Percentiles rank a stretch among this genome's conserved stretches.
phyloP scores from a whole-genome alignment of 352 stramenopile species.

The Pythium sp. region DNA sequence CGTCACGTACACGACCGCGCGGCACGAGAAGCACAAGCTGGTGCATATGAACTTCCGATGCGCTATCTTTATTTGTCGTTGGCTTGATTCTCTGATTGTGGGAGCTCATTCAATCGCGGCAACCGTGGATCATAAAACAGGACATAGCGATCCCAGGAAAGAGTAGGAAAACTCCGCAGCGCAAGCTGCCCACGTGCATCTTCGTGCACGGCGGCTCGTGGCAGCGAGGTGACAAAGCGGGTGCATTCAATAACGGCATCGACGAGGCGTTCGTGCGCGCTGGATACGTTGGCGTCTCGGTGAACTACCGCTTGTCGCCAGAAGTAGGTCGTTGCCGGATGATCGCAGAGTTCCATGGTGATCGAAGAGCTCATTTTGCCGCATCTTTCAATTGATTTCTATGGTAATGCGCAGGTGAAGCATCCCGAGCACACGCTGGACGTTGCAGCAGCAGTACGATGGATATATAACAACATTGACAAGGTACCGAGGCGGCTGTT shows the following conservation, averaged over 20 bases:
- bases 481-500: constrained; percentile 34
- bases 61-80: not conserved
- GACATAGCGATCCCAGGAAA: constrained; percentile 60
- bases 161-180: constrained; percentile 14
- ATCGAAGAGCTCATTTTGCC: not conserved
- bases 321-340: constrained; percentile 32
- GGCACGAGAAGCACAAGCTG: constrained; percentile 50
- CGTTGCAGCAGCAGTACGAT: constrained; percentile 54
- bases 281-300: constrained; percentile 54
- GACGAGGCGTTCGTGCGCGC: constrained; percentile 52
- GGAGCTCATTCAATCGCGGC: not conserved
- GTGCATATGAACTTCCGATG: constrained; percentile 12
- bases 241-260: constrained; percentile 58
- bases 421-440: constrained; percentile 73
- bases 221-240: constrained; percentile 81
- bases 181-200: constrained; percentile 60
- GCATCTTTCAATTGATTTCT: not conserved
- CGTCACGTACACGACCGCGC: constrained; percentile 45
- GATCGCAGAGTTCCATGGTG: not conserved
- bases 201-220: constrained; percentile 85
- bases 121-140: constrained; percentile 12
- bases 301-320: constrained; percentile 83
- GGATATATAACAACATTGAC: constrained; percentile 61
- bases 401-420: constrained; percentile 22
- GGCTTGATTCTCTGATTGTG: not conserved